Conservation (phyloP, 345 rosid genomes). For the Carallia pectinifolia region DNA sequence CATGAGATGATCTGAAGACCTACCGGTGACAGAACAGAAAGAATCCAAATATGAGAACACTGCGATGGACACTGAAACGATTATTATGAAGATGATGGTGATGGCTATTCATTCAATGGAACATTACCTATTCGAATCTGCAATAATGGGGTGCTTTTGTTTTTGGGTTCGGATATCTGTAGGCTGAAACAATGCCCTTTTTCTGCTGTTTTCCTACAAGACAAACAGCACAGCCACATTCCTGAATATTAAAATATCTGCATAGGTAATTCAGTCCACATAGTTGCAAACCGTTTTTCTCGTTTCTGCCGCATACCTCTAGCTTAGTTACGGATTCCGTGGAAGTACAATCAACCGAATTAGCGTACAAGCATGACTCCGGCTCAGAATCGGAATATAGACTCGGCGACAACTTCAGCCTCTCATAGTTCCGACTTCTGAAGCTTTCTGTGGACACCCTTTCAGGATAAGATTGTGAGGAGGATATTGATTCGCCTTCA, state of each 20-base stretch:
- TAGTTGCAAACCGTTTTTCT: slow-evolving; percentile 9
- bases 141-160: slow-evolving; percentile 35
- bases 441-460: slow-evolving; percentile 35
- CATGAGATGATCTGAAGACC: slow-evolving; percentile 42
- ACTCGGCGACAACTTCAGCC: slow-evolving; percentile 9
- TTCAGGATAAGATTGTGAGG: slow-evolving; percentile 40
- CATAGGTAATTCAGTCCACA: slow-evolving; percentile 37
- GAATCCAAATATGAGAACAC: slow-evolving; percentile 30
- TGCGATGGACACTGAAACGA: slow-evolving; percentile 13
- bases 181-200: slow-evolving; percentile 33
- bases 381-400: slow-evolving; percentile 37
- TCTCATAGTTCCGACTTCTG: slow-evolving; percentile 1
- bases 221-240: slow-evolving; percentile 18
- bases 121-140: slow-evolving; percentile 43
- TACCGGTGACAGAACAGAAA: slow-evolving; percentile 19
- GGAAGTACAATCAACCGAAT: slow-evolving; percentile 23
- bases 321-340: slow-evolving; percentile 41
- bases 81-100: neutral
- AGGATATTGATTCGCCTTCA: slow-evolving; percentile 34
- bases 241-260: slow-evolving; percentile 6
- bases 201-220: slow-evolving; percentile 43
- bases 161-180: slow-evolving; percentile 23
- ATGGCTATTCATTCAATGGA: neutral
- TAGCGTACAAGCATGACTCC: slow-evolving; percentile 27
- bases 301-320: slow-evolving; percentile 42